These are phyloP conservation scores for Candida albicans DNA, from an alignment of 1,139 yeast genomes.

Conservation along the genomic window DNA sequence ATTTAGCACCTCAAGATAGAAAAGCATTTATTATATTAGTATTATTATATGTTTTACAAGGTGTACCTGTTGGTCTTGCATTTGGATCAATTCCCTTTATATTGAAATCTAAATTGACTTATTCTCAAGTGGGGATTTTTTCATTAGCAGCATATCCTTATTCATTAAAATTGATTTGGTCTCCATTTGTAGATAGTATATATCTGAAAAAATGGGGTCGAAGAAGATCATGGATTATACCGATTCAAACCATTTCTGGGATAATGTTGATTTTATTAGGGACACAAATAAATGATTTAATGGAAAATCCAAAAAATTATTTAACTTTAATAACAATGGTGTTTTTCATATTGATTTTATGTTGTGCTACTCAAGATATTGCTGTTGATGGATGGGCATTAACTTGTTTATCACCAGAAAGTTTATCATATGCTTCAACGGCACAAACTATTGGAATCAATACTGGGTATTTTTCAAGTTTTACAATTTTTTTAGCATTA, in stretches of 20 bases:
- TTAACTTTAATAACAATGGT: conserved; percentile 55
- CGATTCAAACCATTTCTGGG: conserved; percentile 80
- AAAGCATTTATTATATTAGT: conserved; percentile 75
- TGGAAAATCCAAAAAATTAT: conserved; percentile 57
- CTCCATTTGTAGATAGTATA: conserved; percentile 91
- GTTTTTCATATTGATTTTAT: conserved; percentile 75
- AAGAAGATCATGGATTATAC: conserved; percentile 92
- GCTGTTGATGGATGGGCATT: conserved; percentile 99
- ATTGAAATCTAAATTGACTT: conserved; percentile 76
- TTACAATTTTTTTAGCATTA: conserved; percentile 86
- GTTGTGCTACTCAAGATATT: conserved; percentile 97
- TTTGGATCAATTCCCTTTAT: conserved; percentile 96
- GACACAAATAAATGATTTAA: conserved; percentile 50
- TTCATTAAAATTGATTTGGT: conserved; percentile 88
- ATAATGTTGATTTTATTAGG: conserved; percentile 67
- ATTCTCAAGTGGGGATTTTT: conserved; percentile 87
- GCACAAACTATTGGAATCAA: conserved; percentile 96
- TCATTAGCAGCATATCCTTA: conserved; percentile 94
- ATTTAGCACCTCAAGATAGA: conserved; percentile 47
- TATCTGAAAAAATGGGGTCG: conserved; percentile 71
- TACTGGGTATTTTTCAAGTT: conserved; percentile 87
- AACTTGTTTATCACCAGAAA: conserved; percentile 74
- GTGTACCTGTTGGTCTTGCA: conserved; percentile 93
- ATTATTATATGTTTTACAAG: conserved; percentile 78
- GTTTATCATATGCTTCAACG: conserved; percentile 91